Conservation (phyloP, 805 yeast genomes). For the Ogataea degrootiae region DNA sequence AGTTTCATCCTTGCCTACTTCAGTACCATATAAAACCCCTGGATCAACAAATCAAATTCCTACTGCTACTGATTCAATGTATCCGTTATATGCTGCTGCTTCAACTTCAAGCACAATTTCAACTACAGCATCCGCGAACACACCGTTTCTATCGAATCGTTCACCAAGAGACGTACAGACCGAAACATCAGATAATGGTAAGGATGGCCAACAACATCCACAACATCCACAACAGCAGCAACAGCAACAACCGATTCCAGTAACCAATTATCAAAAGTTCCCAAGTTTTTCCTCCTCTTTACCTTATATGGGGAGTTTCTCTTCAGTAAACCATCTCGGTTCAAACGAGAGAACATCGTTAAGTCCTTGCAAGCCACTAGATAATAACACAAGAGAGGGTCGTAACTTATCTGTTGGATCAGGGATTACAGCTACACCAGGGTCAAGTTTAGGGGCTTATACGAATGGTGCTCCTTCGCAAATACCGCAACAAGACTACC, state of each 20-base stretch:
- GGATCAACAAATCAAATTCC: no score
- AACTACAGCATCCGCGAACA: no score
- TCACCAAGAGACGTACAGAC: no score
- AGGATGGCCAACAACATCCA: no score
- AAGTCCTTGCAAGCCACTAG: constrained; percentile 5
- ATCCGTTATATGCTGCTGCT: background rate
- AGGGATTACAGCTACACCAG: no score
- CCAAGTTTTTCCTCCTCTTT: constrained; percentile 10
- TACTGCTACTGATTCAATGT: no score
- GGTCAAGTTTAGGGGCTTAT: no score
- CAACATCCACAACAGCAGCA: background rate
- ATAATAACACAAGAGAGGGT: constrained; percentile 3
- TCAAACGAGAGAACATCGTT: constrained; percentile 24
- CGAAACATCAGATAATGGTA: no score
- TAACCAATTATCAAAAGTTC: constrained; percentile 5
- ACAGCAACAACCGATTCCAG: background rate
- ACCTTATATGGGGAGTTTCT: constrained; percentile 11
- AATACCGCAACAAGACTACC: no score
- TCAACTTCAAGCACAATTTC: background rate
- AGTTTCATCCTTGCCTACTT: background rate
- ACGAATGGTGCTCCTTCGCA: no score
- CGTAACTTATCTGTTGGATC: background rate
- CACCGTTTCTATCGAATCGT: no score
- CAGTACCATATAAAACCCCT: background rate
- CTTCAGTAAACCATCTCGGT: constrained; percentile 11